Percentiles rank a stretch among this genome's conserved stretches.
These are phyloP conservation scores for Imleria badia DNA, from an alignment of 768 basidiomycete genomes.

Conservation along the genomic window DNA sequence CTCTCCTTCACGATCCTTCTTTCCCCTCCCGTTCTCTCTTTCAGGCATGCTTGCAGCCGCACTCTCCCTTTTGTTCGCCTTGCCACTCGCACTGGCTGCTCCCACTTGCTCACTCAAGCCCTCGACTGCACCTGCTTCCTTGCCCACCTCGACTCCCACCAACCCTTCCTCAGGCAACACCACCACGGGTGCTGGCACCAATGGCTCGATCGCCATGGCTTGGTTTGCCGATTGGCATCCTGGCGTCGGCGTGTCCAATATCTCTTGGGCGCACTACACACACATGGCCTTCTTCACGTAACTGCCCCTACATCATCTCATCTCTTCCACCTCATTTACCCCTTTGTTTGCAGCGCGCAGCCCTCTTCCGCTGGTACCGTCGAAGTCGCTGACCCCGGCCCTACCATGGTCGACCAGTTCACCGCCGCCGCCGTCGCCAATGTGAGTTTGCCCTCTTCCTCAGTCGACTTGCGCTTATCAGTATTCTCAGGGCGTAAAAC, in stretches of 20 bases:
- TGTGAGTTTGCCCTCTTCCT: slow-evolving; percentile 8
- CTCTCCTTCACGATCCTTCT: slow-evolving; percentile 18
- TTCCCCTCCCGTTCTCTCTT: slow-evolving; percentile 4
- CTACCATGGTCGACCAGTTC: slow-evolving; percentile 16
- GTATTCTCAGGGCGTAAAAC: slow-evolving; percentile 47
- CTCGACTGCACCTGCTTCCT: neutral
- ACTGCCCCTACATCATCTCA: neutral
- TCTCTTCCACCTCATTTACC: neutral
- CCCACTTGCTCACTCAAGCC: slow-evolving; percentile 25
- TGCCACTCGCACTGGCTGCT: slow-evolving; percentile 31
- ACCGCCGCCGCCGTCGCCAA: slow-evolving; percentile 26
- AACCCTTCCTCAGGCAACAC: slow-evolving; percentile 13
- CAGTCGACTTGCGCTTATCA: neutral
- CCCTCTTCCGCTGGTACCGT: slow-evolving; percentile 17
- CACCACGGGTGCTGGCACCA: slow-evolving; percentile 24
- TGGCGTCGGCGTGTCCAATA: slow-evolving; percentile 43
- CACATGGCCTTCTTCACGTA: slow-evolving; percentile 67
- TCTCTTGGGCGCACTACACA: slow-evolving; percentile 70
- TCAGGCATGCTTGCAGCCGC: slow-evolving; percentile 16
- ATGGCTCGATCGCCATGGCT: slow-evolving; percentile 45
- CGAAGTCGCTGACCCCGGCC: slow-evolving; percentile 7
- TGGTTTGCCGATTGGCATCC: slow-evolving; percentile 76
- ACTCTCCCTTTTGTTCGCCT: slow-evolving; percentile 21
- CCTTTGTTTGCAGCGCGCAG: slow-evolving; percentile 17
- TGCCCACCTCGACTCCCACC: slow-evolving; percentile 2